Evolutionary conservation across 305 asterid species (phyloP).

Genomic region (Solanum hybrid): DNA sequence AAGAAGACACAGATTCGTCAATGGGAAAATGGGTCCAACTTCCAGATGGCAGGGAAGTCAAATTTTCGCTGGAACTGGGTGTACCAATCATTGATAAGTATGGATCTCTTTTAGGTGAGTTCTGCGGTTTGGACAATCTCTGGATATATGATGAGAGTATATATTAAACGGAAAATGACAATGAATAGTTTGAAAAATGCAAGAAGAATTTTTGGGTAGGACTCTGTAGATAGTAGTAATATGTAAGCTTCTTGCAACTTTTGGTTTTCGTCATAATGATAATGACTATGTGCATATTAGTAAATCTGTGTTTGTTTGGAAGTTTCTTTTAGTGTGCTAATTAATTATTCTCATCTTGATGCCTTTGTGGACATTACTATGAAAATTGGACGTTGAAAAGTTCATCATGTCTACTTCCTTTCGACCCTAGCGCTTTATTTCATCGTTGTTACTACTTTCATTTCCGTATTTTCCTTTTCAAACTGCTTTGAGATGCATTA

Average conservation of each 20-base stretch:
- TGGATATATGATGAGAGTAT: not conserved
- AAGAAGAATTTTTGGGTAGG: not conserved
- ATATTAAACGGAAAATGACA: not conserved
- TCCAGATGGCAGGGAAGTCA: not conserved
- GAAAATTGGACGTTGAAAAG: not conserved
- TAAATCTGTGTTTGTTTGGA: not conserved
- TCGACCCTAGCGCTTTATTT: not conserved
- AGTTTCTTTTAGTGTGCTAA: not conserved
- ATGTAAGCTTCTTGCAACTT: not conserved
- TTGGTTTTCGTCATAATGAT: not conserved
- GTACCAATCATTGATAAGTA: slow-evolving; percentile 1
- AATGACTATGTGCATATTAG: not conserved
- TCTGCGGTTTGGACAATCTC: not conserved
- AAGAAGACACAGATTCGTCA: not conserved
- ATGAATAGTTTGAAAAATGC: not conserved
- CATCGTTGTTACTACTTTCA: not conserved
- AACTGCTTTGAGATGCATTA: not conserved
- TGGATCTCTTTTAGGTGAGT: slow-evolving; percentile 8
- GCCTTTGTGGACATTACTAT: not conserved
- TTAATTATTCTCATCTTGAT: not conserved
- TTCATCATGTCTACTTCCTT: not conserved
- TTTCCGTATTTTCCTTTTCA: not conserved
- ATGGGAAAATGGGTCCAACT: not conserved
- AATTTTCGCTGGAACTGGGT: not conserved
- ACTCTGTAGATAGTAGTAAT: not conserved